Evolutionary conservation across 257 asterid species (phyloP).

Genomic region (Lycium ferocissimum): DNA sequence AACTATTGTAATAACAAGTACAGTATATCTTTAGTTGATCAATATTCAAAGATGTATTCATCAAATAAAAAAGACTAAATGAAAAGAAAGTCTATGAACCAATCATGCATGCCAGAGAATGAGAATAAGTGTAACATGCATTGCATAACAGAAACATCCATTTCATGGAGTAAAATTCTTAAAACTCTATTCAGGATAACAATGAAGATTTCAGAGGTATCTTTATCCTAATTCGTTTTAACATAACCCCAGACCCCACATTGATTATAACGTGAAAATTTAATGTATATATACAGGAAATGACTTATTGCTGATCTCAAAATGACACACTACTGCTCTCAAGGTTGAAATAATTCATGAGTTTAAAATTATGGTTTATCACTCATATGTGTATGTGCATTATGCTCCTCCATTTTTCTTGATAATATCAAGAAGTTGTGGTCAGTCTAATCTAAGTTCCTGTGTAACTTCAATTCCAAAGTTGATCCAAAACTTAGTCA

Average conservation of each 20-base stretch:
- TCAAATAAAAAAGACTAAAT: no score
- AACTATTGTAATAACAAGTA: no score
- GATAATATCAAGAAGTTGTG: not conserved
- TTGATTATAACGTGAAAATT: not conserved
- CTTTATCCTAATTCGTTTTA: not conserved
- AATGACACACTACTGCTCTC: not conserved
- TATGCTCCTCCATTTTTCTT: no score
- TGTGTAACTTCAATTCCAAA: not conserved
- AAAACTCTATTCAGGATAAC: not conserved
- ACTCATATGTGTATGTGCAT: not conserved
- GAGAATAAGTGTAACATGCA: not conserved
- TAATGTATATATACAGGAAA: not conserved
- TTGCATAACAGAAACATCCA: not conserved
- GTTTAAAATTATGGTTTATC: not conserved
- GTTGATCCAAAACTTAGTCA: not conserved
- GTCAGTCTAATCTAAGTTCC: not conserved
- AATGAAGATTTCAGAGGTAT: not conserved
- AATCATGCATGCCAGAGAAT: no score
- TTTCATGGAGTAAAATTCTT: not conserved
- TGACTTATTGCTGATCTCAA: conserved; percentile 17
- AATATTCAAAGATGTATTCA: no score
- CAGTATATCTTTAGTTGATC: no score
- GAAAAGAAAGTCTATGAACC: no score
- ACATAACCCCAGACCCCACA: not conserved
- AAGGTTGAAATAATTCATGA: not conserved